Evolutionary conservation across 2,329 filamentous ascomycete species (phyloP).

Genomic region (Claviceps fusiformis): DNA sequence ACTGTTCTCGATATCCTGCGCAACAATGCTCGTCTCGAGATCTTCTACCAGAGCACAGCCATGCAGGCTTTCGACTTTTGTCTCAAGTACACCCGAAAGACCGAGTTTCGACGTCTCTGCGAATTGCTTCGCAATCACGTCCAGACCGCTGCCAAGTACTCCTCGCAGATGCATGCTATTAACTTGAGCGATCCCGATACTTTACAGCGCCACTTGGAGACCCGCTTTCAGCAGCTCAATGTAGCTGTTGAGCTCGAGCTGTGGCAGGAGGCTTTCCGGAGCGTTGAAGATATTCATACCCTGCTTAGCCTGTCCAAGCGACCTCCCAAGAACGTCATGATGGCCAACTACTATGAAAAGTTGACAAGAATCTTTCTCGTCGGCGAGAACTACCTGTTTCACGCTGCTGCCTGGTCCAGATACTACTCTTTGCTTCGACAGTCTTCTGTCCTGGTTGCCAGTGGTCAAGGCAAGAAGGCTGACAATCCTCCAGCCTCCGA

Average conservation of each 20-base stretch:
- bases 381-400: constrained; percentile 98
- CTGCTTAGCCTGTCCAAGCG: constrained; percentile 96
- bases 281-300: constrained; percentile 97
- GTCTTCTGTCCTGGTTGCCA: constrained; percentile 68
- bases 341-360: constrained; percentile 99
- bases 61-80: constrained; percentile 99
- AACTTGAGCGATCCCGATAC: constrained; percentile 97
- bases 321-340: constrained; percentile 97
- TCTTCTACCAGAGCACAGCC: constrained; percentile 96
- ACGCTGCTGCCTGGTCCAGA: constrained; percentile 91
- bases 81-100: constrained; percentile 95
- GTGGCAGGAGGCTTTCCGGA: constrained; percentile 99
- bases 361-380: constrained; percentile 96
- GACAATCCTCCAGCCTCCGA: constrained; percentile 87
- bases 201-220: constrained; percentile 91
- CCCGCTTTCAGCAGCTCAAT: constrained; percentile 95
- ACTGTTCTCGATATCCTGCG: constrained; percentile 97
- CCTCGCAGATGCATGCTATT: constrained; percentile 97
- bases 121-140: constrained; percentile 97
- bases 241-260: constrained; percentile 95
- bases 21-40: constrained; percentile 95
- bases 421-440: constrained; percentile 95
- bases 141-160: constrained; percentile 98
- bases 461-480: constrained; percentile 79
- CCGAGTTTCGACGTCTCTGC: constrained; percentile 95